These are phyloP conservation scores for Cladosporium austrohemisphaericum DNA, from an alignment of 2,329 filamentous ascomycete genomes.

Conservation along the genomic window DNA sequence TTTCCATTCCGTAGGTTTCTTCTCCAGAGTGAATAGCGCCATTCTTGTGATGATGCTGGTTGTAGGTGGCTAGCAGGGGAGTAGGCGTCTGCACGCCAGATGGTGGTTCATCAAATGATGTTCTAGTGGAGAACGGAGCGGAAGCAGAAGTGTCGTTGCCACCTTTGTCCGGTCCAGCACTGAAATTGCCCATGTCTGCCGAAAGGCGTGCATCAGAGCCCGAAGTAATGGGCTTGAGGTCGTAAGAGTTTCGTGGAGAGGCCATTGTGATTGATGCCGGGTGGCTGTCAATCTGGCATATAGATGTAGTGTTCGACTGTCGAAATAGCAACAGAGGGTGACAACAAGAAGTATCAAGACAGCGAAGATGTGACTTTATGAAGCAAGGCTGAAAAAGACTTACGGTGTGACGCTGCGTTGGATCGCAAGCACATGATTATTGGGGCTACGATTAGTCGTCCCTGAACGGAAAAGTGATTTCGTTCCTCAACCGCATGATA, in stretches of 20 bases:
- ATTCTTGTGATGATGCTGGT: background rate
- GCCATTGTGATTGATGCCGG: background rate
- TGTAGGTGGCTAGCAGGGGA: constrained; percentile 2
- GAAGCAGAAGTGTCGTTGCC: background rate
- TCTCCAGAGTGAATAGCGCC: background rate
- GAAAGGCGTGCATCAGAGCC: background rate
- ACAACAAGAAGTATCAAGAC: no score
- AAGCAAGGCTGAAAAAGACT: no score
- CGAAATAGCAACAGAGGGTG: no score
- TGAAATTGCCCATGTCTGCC: constrained; percentile 6
- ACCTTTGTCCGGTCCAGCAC: background rate
- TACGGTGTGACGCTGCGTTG: no score
- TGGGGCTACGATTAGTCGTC: no score
- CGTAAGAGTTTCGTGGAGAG: background rate
- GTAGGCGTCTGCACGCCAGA: constrained; percentile 14
- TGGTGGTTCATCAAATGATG: constrained; percentile 11
- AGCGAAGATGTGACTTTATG: no score
- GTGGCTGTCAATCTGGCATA: background rate
- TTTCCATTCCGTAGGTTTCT: constrained; percentile 8
- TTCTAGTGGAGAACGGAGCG: constrained; percentile 2
- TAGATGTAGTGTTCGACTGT: no score
- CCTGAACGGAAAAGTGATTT: no score
- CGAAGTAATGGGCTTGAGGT: background rate
- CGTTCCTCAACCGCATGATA: no score
- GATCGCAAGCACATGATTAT: no score